These are phyloP conservation scores for Rhododendron williamsianum DNA, from an alignment of 148 eudicot genomes.

Conservation along the genomic window DNA sequence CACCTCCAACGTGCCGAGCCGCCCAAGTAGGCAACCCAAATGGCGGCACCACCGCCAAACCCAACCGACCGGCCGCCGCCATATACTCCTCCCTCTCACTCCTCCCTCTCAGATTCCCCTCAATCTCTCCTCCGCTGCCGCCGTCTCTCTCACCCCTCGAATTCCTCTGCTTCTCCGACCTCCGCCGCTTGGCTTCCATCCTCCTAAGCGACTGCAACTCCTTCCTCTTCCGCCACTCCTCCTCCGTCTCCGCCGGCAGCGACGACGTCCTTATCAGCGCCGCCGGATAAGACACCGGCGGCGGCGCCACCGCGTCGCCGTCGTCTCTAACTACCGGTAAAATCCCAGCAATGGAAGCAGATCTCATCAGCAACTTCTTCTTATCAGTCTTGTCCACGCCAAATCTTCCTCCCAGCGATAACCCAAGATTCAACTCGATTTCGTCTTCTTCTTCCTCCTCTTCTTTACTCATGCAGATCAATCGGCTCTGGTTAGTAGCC, in stretches of 20 bases:
- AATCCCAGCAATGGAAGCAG: constrained; percentile 61
- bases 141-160: constrained; percentile 30
- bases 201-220: constrained; percentile 80
- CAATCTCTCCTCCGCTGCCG: constrained; percentile 21
- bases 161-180: constrained; percentile 76
- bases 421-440: constrained; percentile 64
- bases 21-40: constrained; percentile 30
- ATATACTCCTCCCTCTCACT: constrained; percentile 41
- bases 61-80: constrained; percentile 21
- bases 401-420: constrained; percentile 84
- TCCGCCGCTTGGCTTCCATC: constrained; percentile 79
- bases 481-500: constrained; percentile 8
- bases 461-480: not conserved
- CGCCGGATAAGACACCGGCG: constrained; percentile 14
- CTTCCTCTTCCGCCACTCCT: constrained; percentile 88
- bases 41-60: constrained; percentile 15
- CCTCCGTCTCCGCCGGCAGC: constrained; percentile 75
- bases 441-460: constrained; percentile 35
- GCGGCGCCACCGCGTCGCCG: constrained; percentile 21
- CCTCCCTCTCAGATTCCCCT: constrained; percentile 45
- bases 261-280: constrained; percentile 63
- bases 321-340: constrained; percentile 55
- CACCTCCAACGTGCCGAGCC: constrained; percentile 12
- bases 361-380: constrained; percentile 44
- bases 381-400: constrained; percentile 67